Conservation (phyloP, 305 asterid genomes). For the Fraxinus greggii region DNA sequence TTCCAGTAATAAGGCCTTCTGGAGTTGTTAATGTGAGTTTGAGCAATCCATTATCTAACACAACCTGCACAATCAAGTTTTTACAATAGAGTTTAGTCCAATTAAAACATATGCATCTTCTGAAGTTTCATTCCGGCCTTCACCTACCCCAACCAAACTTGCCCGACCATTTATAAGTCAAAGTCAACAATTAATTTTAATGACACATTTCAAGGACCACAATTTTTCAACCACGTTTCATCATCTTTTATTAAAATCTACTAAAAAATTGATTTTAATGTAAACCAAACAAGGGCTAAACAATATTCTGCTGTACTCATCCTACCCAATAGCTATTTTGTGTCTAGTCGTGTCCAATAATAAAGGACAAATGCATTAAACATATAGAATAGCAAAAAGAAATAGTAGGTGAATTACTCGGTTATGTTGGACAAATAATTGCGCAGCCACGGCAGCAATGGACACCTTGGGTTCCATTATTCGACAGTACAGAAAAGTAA, state of each 20-base stretch:
- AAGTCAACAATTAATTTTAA: not conserved
- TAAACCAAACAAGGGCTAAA: not conserved
- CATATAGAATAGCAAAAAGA: not conserved
- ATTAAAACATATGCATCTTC: not conserved
- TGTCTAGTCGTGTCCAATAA: not conserved
- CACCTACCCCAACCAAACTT: not conserved
- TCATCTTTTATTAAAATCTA: too few relatives aligned
- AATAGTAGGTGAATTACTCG: not conserved
- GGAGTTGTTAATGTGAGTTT: conserved; percentile 51
- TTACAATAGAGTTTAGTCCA: not conserved
- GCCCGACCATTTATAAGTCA: not conserved
- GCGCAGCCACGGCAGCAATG: not conserved
- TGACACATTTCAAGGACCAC: not conserved
- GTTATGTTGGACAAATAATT: not conserved
- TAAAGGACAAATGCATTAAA: not conserved
- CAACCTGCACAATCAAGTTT: conserved; percentile 33
- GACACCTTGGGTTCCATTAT: not conserved
- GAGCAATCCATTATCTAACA: conserved; percentile 52
- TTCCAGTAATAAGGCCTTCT: conserved; percentile 42
- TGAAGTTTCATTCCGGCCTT: not conserved
- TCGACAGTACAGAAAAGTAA: not conserved
- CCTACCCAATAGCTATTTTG: not conserved
- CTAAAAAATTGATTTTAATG: not conserved
- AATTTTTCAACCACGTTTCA: too few relatives aligned
- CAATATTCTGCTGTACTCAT: not conserved